Base-by-base conservation (phyloP, 2,329 filamentous ascomycete species). In the Nemania diffusa region DNA sequence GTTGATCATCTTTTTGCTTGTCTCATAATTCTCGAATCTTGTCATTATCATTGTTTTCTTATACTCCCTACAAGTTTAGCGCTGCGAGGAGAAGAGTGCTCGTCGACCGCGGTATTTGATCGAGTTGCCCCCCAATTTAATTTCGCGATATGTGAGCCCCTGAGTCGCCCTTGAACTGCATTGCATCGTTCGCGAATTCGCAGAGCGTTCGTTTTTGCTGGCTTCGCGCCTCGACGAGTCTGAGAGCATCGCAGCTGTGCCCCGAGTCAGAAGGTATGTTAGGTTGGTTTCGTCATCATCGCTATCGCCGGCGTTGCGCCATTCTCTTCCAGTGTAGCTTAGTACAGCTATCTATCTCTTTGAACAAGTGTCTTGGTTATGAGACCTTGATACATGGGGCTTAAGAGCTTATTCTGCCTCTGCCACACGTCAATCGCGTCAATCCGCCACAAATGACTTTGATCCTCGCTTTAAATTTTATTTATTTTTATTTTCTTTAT, bases 71-170 rank as follows among this genome's bases (percentile, higher is more conserved):
- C 37, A 32, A 60, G 48, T 60, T 50, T 29, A 50, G 56, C 50
- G 57, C 44, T 53, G 44, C 22, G 22, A 34, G 57, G 29, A 9
- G 9, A 9, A 32, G 46, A 62, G 13, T 40, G 22, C 29, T 40
- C 20, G 7, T 52, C 42, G 37, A 42, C 20, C n/a, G 52, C 51
- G 9, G 32, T 37, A 56, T 62, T 57, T 37, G 52, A 66, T 20
- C 26, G 5, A 40, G 11, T 50, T 42, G 26, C 22, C 11, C 55
- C 48, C 46, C 29, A 15, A 32, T 51, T 59, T 50, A 20, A 59
- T 34, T 40, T 57, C 62, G 24, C 56, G 67, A 69, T 57, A 69
- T 65, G 62, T 64, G 63, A 69, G 56, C 59, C 59, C 62, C 63
- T 67, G 64, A 64, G 62, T 48, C 46, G 66, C 50, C 40, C 53